Base-by-base conservation (phyloP, 2,329 filamentous ascomycete species). In the Herpotrichia juniperi region DNA sequence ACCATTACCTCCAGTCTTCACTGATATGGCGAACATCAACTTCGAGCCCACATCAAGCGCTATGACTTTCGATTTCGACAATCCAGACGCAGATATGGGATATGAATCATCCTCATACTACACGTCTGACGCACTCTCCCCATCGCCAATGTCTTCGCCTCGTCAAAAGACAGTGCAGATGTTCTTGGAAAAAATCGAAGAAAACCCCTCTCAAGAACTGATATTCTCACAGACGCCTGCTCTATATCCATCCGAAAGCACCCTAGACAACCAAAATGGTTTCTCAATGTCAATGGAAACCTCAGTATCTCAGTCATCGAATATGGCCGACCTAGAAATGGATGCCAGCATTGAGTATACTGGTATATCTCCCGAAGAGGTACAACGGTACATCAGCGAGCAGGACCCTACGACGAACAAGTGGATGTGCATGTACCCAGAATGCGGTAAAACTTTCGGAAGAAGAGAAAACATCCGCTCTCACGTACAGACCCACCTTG, bases 391-490 rank as follows among this genome's bases (percentile, higher is more conserved):
- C 63, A 79, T 81, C 53, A 78, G 77, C 53, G 74, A 78, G 51
- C 79, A 79, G 54, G 70, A 77, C 39, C 64, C 71, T 4, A 61
- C 62, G 14, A 76, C 72, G 46, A 73, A 74, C 57, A 75, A 78
- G 31, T 81, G 78, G 74, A 78, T 73, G 10, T 81, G 79, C 63
- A 68, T 81, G 14, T 81, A 74, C 63, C 79, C 91, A 8, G 87
- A 87, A 24, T 99, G 94, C 74, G 84, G 87, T 62, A 96, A 96
- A 74, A 85, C 87, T 47, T 97, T 99, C 70, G 93, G 93, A n/a
- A 86, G 94, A 63, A 96, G 97, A 74, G 94, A 99, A 74, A 97
- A 99, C 76, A 97, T 97, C 79, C 96, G 96, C 73, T 96, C 93
- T 0, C 94, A 99, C 73, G 91, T 99, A 12, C 94, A 99, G 76